Percentiles rank a stretch among this genome's conserved stretches.
Evolutionary conservation across 2,329 filamentous ascomycete species (phyloP).

Genomic region (Zymoseptoria passerinii): DNA sequence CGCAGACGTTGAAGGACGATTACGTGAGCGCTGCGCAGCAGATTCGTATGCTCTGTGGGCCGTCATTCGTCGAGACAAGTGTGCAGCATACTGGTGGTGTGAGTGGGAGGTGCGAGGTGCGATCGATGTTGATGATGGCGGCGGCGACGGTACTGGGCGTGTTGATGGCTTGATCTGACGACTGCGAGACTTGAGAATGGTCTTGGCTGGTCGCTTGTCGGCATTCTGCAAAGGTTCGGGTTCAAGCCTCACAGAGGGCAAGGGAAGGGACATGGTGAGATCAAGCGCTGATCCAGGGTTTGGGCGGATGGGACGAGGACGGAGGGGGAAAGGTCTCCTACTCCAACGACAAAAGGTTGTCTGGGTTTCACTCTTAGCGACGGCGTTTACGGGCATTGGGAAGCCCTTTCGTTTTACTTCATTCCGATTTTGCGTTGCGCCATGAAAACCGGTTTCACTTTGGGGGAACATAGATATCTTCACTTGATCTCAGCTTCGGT

Average conservation of each 20-base stretch:
- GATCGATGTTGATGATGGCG: not conserved
- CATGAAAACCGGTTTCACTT: too few species aligned
- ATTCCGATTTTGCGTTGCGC: not conserved
- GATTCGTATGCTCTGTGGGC: conserved; percentile 59
- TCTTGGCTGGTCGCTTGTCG: not conserved
- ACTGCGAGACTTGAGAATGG: not conserved
- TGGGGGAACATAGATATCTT: too few species aligned
- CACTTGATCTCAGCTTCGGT: not conserved
- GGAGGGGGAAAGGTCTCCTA: not conserved
- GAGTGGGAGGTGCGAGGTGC: not conserved
- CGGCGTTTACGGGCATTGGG: not conserved
- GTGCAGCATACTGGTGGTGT: not conserved
- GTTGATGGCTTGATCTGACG: not conserved
- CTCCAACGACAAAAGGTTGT: not conserved
- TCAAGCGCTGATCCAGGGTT: conserved; percentile 22
- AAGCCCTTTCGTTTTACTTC: not conserved
- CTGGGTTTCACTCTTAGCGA: not conserved
- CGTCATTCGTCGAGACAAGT: conserved; percentile 36
- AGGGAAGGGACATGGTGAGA: conserved; percentile 5
- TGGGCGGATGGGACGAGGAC: not conserved
- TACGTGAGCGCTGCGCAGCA: conserved; percentile 65
- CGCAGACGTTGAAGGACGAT: conserved; percentile 57
- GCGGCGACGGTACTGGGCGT: conserved; percentile 3
- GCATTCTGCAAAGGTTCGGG: not conserved
- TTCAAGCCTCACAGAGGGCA: not conserved